Evolutionary conservation across 2,329 filamentous ascomycete genomes (phyloP), one percentile per base, ranked within the genome.

Genomic region (Chrysosporium queenslandicum): DNA sequence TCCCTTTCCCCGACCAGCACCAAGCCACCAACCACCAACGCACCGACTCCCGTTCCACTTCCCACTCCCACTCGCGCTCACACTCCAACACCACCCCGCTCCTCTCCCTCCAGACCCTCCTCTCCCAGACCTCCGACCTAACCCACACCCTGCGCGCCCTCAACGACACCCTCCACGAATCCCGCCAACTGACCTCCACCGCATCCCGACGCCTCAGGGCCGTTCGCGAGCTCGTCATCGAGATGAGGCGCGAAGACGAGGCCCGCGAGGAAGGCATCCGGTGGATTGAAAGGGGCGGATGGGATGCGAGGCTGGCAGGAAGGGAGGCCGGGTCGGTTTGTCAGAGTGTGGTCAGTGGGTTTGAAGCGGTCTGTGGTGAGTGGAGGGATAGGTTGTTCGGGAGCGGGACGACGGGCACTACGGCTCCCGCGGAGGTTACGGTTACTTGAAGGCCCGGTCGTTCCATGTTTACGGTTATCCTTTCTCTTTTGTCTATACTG

Each of bases 161-260:
- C 3, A 88, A 87, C 5, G 92, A 98, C 66, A 90, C 87, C 2
- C 76, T 98, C 30, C 91, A 97, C 68, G 95, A 97, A 84, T 89
- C 86, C 29, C 83, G 88, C 11, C 91, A 97, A 68, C 86, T 87
- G 1, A 92, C 87, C 0, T 85, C 82, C 2, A 85, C 85, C 8
- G 92, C 91, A 1, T 83, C 85, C 2, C 77, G 92, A 52, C 80
- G 88, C 41, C 73, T 98, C 48, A 84, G 85, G 59, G 86, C 82
- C 32, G 89, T 87, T 5, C 86, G 85, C 60, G 90, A 94, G 65
- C 80, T 94, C 55, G 84, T 97, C 1, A 80, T 83, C 1, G 91
- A 96, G 61, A 83, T 96, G 74, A 80, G 83, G 58, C 80, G 81
- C 54, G 92, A 97, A 62, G 83, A 87, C 55, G 88, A 95, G 61